Conservation (phyloP, 306 rosid species). For the Aeschynomene evenia region DNA sequence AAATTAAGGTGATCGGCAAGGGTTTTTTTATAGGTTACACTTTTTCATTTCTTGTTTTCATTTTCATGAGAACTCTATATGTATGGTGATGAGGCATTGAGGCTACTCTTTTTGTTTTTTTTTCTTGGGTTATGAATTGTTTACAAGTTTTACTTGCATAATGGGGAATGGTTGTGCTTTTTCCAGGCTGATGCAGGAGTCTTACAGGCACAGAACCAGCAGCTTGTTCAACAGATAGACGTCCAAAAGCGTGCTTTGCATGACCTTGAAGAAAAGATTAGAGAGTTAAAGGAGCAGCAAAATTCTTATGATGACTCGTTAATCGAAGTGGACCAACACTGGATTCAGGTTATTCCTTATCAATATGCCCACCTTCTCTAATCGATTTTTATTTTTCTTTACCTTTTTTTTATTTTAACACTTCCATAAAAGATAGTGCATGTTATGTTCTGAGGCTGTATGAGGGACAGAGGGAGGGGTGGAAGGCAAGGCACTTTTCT, state of each 20-base stretch:
- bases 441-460: background rate
- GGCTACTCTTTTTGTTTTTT: background rate
- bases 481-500: conserved; percentile 4
- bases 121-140: background rate
- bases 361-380: conserved; percentile 12
- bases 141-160: conserved; percentile 19
- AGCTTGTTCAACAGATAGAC: conserved; percentile 76
- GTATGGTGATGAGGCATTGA: background rate
- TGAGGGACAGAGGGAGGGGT: background rate
- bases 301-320: conserved; percentile 67
- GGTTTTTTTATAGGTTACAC: background rate
- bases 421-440: background rate
- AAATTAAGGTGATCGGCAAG: background rate
- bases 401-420: conserved; percentile 6
- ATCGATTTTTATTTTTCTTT: conserved; percentile 23
- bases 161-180: conserved; percentile 22
- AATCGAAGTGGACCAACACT: conserved; percentile 63
- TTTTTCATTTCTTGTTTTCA: conserved; percentile 22
- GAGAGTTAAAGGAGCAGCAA: conserved; percentile 55
- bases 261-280: conserved; percentile 58
- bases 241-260: conserved; percentile 68
- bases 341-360: conserved; percentile 73
- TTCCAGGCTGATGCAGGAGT: conserved; percentile 75
- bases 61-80: background rate
- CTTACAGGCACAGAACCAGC: conserved; percentile 83